Evolutionary conservation across 352 stramenopile species (phyloP), one percentile per base, ranked within the genome.

Genomic region (Globisporangium orthogonon): DNA sequence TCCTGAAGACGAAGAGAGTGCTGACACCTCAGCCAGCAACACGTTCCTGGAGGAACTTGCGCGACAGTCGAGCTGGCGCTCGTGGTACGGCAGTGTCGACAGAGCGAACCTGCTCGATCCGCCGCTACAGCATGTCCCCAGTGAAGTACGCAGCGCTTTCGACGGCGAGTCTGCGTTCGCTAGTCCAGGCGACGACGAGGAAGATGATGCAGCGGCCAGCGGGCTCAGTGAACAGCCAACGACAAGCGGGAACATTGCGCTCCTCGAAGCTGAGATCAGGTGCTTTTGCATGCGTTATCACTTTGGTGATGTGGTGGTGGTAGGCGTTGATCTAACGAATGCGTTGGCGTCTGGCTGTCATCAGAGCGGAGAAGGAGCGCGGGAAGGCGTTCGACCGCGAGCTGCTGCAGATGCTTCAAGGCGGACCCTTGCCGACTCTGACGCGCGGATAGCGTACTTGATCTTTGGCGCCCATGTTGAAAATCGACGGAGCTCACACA

Each of bases 371-470:
- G 47, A 85, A 77, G 53, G 66, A 68, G 50, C 60, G 60, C 40
- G 73, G 66, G 0, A 73, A 58, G 3, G 69, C 63, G 3, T 89
- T 89, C 43, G 64, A 76, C 39, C 54, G 76, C 30, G 67, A 83
- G 52, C 63, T 89, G 29, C 54, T 89, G 45, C 65, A 66, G 60
- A 76, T 81, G 63, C 67, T 89, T 18, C 79, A 83, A 52, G 73
- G 47, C 41, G 50, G 31, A 6, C 4, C 28, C 17, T n/a, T 35
- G 56, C 2, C 35, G 70, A 18, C 50, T 77, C 43, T 14, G 43
- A 29, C 43, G 43, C 43, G n/a, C 17, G n/a, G 43, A 11, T 48
- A 48, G 43, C 0, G 43, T 29, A 7, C n/a, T 28, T 48, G 43
- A 29, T 13, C 17, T 11, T 37, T 37, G 33, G 33, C 33, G 33